Evolutionary conservation across 768 basidiomycete species (phyloP).

Genomic region (Cystobasidium ongulense): DNA sequence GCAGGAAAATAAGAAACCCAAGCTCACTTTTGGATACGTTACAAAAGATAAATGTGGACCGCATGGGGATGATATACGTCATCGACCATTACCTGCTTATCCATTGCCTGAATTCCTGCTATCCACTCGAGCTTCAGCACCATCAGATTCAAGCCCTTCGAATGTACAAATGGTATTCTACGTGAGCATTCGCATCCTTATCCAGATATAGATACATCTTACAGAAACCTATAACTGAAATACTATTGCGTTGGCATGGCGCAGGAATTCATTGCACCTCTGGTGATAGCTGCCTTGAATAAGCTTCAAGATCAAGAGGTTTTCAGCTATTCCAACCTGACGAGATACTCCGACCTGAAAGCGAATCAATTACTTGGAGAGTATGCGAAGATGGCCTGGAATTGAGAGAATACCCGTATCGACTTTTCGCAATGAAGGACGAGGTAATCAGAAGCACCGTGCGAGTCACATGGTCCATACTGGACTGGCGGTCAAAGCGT

Average conservation of each 20-base stretch:
- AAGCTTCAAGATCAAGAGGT: conserved; percentile 50
- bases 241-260: background rate
- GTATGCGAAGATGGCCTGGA: conserved; percentile 51
- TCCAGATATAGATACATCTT: background rate
- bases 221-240: too few species aligned
- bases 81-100: conserved; percentile 57
- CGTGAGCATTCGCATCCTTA: conserved; percentile 29
- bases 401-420: background rate
- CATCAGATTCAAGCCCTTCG: conserved; percentile 45
- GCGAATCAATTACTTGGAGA: conserved; percentile 54
- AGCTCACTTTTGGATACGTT: conserved; percentile 66
- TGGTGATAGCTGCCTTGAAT: conserved; percentile 53
- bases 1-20: conserved; percentile 41
- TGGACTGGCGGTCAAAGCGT: too few species aligned
- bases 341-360: conserved; percentile 53
- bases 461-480: too few species aligned
- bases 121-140: conserved; percentile 52
- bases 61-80: conserved; percentile 66
- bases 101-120: conserved; percentile 55
- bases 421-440: too few species aligned
- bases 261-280: conserved; percentile 55
- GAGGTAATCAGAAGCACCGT: too few species aligned
- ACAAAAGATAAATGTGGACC: conserved; percentile 55
- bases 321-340: conserved; percentile 54
- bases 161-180: conserved; percentile 68